These are phyloP conservation scores for Tulasnella sp. DNA, from an alignment of 768 basidiomycete genomes.

Conservation along the genomic window DNA sequence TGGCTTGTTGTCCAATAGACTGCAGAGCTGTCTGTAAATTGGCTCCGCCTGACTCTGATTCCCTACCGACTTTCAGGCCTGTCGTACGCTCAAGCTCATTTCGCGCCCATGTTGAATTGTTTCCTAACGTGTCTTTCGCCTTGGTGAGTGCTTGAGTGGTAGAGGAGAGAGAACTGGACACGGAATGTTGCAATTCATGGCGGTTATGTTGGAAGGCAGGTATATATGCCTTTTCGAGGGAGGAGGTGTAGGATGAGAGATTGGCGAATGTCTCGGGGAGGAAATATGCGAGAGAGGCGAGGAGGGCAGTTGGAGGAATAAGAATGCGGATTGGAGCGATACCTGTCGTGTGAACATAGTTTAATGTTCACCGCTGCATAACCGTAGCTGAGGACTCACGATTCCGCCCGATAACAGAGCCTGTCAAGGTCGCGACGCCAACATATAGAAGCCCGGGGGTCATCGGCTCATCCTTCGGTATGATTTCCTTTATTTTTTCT, in stretches of 20 bases:
- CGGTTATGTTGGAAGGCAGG: conserved; percentile 57
- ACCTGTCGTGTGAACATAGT: conserved; percentile 18
- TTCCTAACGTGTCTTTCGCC: conserved; percentile 49
- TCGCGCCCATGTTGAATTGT: conserved; percentile 35
- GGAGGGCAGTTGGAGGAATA: conserved; percentile 65
- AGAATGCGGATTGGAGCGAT: conserved; percentile 53
- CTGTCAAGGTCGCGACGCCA: conserved; percentile 77
- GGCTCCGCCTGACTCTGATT: background rate
- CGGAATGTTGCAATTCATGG: conserved; percentile 20
- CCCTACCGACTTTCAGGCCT: conserved; percentile 51
- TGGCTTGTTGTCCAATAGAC: background rate
- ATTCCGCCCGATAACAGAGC: conserved; percentile 76
- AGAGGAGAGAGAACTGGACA: conserved; percentile 30
- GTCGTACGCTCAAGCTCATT: conserved; percentile 43
- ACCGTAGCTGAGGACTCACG: conserved; percentile 30
- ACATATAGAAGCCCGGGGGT: conserved; percentile 88
- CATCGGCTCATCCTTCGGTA: conserved; percentile 69
- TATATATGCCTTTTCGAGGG: conserved; percentile 59
- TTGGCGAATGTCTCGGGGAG: conserved; percentile 73
- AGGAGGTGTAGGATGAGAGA: conserved; percentile 50
- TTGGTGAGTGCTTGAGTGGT: conserved; percentile 51
- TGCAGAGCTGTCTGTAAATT: background rate
- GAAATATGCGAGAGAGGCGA: conserved; percentile 68
- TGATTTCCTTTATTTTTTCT: conserved; percentile 77
- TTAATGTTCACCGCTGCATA: background rate